Evolutionary conservation across 768 basidiomycete species (phyloP), one percentile per base, ranked within the genome.

Genomic region (Rhizopogon vinicolor): DNA sequence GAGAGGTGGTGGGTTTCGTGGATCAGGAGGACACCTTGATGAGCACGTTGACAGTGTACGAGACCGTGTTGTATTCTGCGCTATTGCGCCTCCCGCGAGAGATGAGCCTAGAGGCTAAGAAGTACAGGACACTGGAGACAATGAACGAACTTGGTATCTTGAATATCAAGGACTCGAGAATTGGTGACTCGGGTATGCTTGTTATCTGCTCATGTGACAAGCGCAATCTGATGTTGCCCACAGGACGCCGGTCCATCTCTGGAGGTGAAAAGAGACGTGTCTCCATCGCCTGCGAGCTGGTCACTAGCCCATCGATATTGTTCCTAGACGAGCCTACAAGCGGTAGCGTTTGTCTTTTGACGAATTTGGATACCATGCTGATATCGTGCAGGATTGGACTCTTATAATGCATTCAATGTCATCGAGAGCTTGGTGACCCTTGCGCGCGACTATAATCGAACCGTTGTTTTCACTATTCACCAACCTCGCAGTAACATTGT

Each of bases 11-110:
- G 60, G 97, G 97, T 31, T 99, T 91, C 61, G 97, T 99, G 43
- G 96, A 99, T 67, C 97, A 99, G 71, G 97, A 98, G 70, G 97
- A 99, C 69, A 97, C 93, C 9, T 73, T 99, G 59, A 96, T 99
- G 90, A 84, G 88, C 65, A 98, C 96, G 7, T 75, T 98, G 72
- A 99, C 96, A 3, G 97, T 98, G 19, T 98, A 98, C 69, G 97
- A 99, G 77, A 98, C 95, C 0, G 88, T 99, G 16, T 69, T 98
- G 52, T 97, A 97, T 66, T 94, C 91, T 51, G 97, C 97, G 12
- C 67, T 98, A 45, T 69, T 99, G 63, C 74, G 97, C 60, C 70
- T 99, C 28, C 97, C 97, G 13, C 74, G 94, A 62, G 94, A 97
- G 61, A 98, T 98, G 96, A 91, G 91, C 58, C 77, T 86, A 50